Evolutionary conservation across 495 filamentous ascomycete genomes (phyloP).

Genomic region (Chaetomium tenue): DNA sequence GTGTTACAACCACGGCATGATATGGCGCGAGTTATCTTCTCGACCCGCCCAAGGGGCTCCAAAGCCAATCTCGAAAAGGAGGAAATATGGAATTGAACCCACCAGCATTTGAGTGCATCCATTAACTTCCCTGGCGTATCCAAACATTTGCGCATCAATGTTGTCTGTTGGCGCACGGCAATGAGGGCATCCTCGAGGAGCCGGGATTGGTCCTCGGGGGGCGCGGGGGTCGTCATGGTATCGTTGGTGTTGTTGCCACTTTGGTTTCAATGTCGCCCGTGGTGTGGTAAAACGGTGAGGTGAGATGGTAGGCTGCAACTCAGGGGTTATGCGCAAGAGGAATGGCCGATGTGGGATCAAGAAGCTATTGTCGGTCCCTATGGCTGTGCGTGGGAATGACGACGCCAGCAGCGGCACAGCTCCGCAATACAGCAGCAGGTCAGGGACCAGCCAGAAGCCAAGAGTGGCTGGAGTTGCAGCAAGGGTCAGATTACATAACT

Average conservation of each 20-base stretch:
- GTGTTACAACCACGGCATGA: neutral
- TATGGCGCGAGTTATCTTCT: neutral
- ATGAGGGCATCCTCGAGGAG: slow-evolving; percentile 95
- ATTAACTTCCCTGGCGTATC: slow-evolving; percentile 98
- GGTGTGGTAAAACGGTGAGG: neutral
- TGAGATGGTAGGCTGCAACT: neutral
- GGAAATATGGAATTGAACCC: slow-evolving; percentile 33
- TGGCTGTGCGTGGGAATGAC: slow-evolving; percentile 8
- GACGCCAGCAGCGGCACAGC: slow-evolving; percentile 13
- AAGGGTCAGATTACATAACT: neutral
- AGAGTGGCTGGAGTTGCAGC: neutral
- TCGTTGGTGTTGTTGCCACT: neutral
- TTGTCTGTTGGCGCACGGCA: slow-evolving; percentile 93
- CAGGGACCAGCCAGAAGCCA: neutral
- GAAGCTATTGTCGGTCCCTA: neutral
- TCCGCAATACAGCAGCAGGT: slow-evolving; percentile 6
- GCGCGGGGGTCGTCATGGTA: slow-evolving; percentile 60
- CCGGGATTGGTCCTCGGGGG: slow-evolving; percentile 85
- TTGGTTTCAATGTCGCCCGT: neutral
- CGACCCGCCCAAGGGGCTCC: neutral
- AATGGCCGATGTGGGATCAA: neutral
- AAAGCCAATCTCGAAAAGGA: neutral
- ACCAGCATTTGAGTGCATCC: slow-evolving; percentile 99
- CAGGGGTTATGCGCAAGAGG: neutral
- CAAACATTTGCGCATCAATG: slow-evolving; percentile 93